Conservation (phyloP, 345 rosid species). For the Eutrema japonicum region DNA sequence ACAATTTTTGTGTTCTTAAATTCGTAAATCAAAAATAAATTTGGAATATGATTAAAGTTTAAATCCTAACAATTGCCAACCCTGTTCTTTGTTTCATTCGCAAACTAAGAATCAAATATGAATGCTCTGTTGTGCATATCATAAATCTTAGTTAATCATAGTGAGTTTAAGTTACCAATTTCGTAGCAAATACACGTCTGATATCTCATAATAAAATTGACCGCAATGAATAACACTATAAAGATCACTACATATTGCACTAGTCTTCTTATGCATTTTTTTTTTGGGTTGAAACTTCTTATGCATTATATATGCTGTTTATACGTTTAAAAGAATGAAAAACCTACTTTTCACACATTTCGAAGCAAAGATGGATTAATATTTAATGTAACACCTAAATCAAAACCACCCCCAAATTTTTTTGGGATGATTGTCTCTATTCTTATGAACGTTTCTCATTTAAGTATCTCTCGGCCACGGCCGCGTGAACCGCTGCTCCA, state of each 20-base stretch:
- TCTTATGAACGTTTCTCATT: conserved; percentile 42
- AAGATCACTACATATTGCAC: conserved; percentile 7
- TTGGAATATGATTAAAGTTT: no score
- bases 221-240: background rate
- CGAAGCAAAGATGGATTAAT: conserved; percentile 7
- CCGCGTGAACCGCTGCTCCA: conserved; percentile 82
- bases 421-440: background rate
- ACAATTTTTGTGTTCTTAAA: no score
- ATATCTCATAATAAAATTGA: background rate
- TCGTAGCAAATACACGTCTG: background rate
- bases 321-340: background rate
- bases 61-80: conserved; percentile 4
- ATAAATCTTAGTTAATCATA: background rate
- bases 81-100: conserved; percentile 19
- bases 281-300: background rate
- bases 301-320: conserved; percentile 15
- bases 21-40: no score
- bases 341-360: conserved; percentile 22
- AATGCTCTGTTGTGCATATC: conserved; percentile 13
- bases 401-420: background rate
- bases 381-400: conserved; percentile 27
- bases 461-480: conserved; percentile 84
- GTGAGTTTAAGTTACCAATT: background rate
- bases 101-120: conserved; percentile 35
- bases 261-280: background rate